These are phyloP conservation scores for Alternaria dauci DNA, from an alignment of 2,329 filamentous ascomycete genomes.

Conservation along the genomic window DNA sequence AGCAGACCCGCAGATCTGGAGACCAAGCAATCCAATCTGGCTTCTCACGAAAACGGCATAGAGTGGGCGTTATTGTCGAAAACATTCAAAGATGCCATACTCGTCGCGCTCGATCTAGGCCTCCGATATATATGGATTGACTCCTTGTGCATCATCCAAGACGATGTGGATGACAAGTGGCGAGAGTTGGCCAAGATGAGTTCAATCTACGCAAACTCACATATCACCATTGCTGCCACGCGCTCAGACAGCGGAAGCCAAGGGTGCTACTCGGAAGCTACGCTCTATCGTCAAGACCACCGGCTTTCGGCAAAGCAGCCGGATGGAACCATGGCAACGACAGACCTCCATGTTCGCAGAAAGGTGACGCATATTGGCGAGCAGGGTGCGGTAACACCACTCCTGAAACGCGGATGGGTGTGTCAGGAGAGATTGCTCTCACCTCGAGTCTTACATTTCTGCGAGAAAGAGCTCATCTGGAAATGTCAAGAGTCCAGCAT, in stretches of 20 bases:
- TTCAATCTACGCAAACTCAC: background rate
- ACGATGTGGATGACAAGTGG: background rate
- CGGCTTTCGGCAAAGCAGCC: background rate
- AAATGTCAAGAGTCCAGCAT: background rate
- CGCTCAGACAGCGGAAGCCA: background rate
- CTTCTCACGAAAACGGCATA: background rate
- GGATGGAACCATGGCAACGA: background rate
- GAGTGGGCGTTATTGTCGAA: background rate
- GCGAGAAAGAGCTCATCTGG: background rate
- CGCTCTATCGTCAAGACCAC: background rate
- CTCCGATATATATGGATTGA: background rate
- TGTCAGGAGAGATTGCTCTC: background rate
- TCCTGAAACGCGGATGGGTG: background rate
- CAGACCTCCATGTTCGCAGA: background rate
- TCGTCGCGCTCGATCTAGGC: background rate
- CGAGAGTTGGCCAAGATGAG: background rate
- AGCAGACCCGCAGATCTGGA: background rate
- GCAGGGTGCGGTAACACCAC: background rate
- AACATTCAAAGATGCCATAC: background rate
- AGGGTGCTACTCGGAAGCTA: background rate
- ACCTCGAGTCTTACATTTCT: background rate
- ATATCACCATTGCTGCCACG: background rate
- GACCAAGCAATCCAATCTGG: background rate
- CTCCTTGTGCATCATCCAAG: background rate
- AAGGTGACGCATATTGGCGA: background rate